Base-by-base conservation (phyloP, 257 asterid genomes). In the Echites panduratus region DNA sequence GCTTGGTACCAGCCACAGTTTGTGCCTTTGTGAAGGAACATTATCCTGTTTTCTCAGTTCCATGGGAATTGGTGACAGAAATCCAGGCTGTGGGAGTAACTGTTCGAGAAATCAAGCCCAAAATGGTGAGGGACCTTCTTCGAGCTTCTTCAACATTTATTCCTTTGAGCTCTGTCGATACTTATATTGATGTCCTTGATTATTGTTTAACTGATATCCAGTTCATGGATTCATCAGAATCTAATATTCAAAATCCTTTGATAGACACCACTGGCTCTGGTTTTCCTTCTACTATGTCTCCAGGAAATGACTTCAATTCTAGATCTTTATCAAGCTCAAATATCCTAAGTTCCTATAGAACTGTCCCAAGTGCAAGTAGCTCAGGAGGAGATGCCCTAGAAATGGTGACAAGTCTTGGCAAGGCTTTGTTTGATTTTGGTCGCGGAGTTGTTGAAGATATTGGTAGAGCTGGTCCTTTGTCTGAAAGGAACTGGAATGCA, bases 381-480 rank as follows among this genome's bases (percentile, higher is more conserved):
- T 87, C 98, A 70, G 96, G 97, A 73, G 96, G 94, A 72, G 98
- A 93, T 64, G 92, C 98, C 75, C 85, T 93, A 85, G 98, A 93
- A 74, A 88, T 93, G 95, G 74, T 93, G 94, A 84, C 96, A 40
- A 90, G 81, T 83, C 83, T 93, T 69, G 97, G 98, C 72, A 90
- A 86, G 84, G 98, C 98, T 73, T 78, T 93, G 75, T 88, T 90
- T 84, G 96, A 89, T 87, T 86, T 93, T 81, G 96, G 98, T 54
- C 96, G 97, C 67, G 97, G 82, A 43, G 97, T 93, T 78, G 98
- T 90, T 82, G 98, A 89, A 87, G 98, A 93, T 83, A 87, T 93
- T 79, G 95, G 98, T 61, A 82, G 85, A 84, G 75, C 87, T 69
- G 96, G 82, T 71, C 85, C 95, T 70, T 82, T 86, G 24, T 80